These are phyloP conservation scores for Talaromyces sp. DNA, from an alignment of 2,329 filamentous ascomycete genomes.

Conservation along the genomic window DNA sequence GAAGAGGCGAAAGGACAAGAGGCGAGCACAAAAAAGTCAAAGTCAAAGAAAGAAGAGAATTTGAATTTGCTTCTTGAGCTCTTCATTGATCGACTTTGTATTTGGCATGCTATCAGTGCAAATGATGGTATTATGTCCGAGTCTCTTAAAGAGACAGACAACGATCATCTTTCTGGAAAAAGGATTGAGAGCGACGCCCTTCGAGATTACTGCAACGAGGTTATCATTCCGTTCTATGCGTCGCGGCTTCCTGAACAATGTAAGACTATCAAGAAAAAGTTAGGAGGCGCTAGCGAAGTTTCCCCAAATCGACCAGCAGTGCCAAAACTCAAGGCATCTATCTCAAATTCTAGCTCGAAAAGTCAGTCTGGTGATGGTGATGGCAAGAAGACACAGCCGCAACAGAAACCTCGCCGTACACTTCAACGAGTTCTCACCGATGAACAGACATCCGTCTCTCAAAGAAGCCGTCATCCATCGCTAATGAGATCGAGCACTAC, in stretches of 20 bases:
- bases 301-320: conserved; percentile 33
- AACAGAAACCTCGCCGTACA: conserved; percentile 32
- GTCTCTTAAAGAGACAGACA: conserved; percentile 28
- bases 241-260: conserved; percentile 47
- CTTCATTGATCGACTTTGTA: conserved; percentile 48
- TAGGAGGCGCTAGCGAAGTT: conserved; percentile 40
- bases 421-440: conserved; percentile 48
- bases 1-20: conserved; percentile 22
- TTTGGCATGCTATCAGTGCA: conserved; percentile 49
- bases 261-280: conserved; percentile 46
- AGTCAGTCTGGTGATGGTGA: conserved; percentile 32
- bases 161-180: conserved; percentile 30
- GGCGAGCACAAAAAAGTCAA: conserved; percentile 25
- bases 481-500: conserved; percentile 44
- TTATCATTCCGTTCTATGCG: conserved; percentile 50
- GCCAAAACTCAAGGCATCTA: conserved; percentile 29
- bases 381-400: conserved; percentile 26
- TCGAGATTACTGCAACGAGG: conserved; percentile 50
- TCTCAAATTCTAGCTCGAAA: conserved; percentile 17
- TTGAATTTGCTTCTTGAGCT: conserved; percentile 45
- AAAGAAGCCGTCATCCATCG: conserved; percentile 34
- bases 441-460: conserved; percentile 33
- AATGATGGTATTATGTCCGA: conserved; percentile 34
- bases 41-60: conserved; percentile 41
- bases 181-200: conserved; percentile 44